Evolutionary conservation across 2,329 filamentous ascomycete species (phyloP).

Genomic region (Ophiostoma perfectum): DNA sequence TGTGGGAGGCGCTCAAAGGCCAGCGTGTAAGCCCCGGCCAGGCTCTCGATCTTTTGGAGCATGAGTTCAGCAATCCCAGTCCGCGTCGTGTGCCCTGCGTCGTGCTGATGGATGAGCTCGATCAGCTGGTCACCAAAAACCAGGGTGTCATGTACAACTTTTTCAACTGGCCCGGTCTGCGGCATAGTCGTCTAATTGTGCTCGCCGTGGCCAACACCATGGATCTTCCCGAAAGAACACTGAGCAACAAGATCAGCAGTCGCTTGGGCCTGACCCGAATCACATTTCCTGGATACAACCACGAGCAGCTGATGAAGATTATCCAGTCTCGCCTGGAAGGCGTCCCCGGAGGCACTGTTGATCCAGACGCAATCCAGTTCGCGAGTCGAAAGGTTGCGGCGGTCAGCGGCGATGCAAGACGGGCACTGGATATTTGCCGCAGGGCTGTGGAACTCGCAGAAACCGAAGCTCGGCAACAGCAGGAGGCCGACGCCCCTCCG

Average conservation of each 20-base stretch:
- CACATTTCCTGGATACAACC: conserved; percentile 94
- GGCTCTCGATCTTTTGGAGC: conserved; percentile 81
- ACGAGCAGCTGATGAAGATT: conserved; percentile 95
- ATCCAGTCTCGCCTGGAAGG: conserved; percentile 89
- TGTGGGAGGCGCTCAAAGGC: conserved; percentile 94
- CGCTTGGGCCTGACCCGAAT: conserved; percentile 82
- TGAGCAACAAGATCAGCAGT: conserved; percentile 98
- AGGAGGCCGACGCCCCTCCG: conserved; percentile 33
- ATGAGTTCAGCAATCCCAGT: conserved; percentile 87
- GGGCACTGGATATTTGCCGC: conserved; percentile 90
- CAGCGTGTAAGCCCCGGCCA: conserved; percentile 89
- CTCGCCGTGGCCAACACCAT: conserved; percentile 98
- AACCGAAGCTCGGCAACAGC: conserved; percentile 45
- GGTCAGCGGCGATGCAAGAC: conserved; percentile 86
- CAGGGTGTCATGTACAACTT: conserved; percentile 99
- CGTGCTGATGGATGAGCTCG: conserved; percentile 96
- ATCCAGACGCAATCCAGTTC: conserved; percentile 90
- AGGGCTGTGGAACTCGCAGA: conserved; percentile 94
- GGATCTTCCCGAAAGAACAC: conserved; percentile 90
- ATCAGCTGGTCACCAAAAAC: conserved; percentile 95
- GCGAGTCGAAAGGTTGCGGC: conserved; percentile 94
- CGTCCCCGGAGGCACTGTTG: conserved; percentile 83
- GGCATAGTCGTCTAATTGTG: conserved; percentile 89
- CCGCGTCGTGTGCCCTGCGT: conserved; percentile 91
- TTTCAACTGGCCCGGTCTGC: conserved; percentile 95